Evolutionary conservation across 2,329 filamentous ascomycete genomes (phyloP), one percentile per base, ranked within the genome.

Genomic region (Alternaria triticimaculans): DNA sequence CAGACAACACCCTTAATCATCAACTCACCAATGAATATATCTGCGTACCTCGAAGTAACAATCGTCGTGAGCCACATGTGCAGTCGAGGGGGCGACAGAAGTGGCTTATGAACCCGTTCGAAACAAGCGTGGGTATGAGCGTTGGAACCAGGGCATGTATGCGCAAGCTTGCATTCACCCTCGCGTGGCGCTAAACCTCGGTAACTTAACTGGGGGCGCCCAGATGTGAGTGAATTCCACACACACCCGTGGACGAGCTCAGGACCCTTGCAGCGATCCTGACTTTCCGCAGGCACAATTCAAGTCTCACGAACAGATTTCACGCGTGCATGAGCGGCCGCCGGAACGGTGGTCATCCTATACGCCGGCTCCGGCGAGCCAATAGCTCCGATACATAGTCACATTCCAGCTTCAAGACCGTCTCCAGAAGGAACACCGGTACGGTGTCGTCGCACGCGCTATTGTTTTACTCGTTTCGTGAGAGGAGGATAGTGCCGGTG

Each of bases 161-260:
- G 48, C 55, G 43, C 41, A 45, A 28, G 33, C 30, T 33, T 45
- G 26, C 43, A 59, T 33, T 49, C 49, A 44, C 33, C 25, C 20
- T 30, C 11, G 37, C 37, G 37, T 28, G 30, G 48, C 37, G 41
- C 57, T 60, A 60, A 33, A 54, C 48, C 10, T 53, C 58, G 49
- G 43, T 28, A 46, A 41, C 49, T n/a, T n/a, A 30, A 45, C 49
- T 28, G 11, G 50, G 28, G 25, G 55, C 18, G 37, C 37, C 37
- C n/a, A 41, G 37, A 41, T 41, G 48, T 65, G 60, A 59, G 51
- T 59, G 51, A 62, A 58, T 59, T 20, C 23, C 26, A 15, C 33
- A 41, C 33, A 14, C 28, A 1, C 4, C 12, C 33, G n/a, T 15
- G 14, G 11, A 3, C 2, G 28, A 30, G 11, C 28, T 30, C 28